Evolutionary conservation across 78 protist genomes (phyloP), one percentile per base, ranked within the genome.

Genomic region (Fonticula alba): DNA sequence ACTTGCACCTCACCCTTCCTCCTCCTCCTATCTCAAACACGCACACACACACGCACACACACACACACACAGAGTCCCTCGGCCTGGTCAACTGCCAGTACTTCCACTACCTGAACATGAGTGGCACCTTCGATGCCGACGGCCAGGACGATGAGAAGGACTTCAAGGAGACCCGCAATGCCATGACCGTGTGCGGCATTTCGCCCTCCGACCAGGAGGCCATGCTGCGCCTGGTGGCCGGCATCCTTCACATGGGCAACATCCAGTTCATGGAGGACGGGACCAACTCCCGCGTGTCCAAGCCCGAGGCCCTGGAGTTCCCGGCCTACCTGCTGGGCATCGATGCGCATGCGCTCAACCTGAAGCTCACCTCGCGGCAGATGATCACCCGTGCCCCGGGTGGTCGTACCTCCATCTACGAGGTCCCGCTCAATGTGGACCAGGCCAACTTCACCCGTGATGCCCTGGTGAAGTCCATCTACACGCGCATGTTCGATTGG

Each of bases 381-480:
- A 61, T 61, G 66, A n/a, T 46, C 37, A 38, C 63, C 31, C 31
- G 63, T 20, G 6, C 36, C 15, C 46, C 29, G 27, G 74, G 74
- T 13, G 11, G 49, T 9, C 53, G 64, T 11, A 38, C 52, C 36
- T 31, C 60, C 46, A 9, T 69, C 31, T 69, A 69, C 58, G 54
- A 14, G 4, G 66, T 61, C 26, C 14, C 66, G 43, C 66, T 46
- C 36, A 61, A 35, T 57, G 35, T 46, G 9, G 80, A 53, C 20
- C 78, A 82, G 37, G 84, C 90, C 0, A 37, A 15, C 32, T 52
- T 61, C 65, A 54, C 79, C 0, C 69, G 91, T 3, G 88, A 91
- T 49, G 91, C 94, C 19, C 77, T 91, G 6, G 85, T 85, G 61
- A 88, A 90, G 71, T 80, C 95, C n/a, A 53, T 91, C 24, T 91